Evolutionary conservation across 495 filamentous ascomycete species (phyloP), one percentile per base, ranked within the genome.

Genomic region (Filosporella fistucella): DNA sequence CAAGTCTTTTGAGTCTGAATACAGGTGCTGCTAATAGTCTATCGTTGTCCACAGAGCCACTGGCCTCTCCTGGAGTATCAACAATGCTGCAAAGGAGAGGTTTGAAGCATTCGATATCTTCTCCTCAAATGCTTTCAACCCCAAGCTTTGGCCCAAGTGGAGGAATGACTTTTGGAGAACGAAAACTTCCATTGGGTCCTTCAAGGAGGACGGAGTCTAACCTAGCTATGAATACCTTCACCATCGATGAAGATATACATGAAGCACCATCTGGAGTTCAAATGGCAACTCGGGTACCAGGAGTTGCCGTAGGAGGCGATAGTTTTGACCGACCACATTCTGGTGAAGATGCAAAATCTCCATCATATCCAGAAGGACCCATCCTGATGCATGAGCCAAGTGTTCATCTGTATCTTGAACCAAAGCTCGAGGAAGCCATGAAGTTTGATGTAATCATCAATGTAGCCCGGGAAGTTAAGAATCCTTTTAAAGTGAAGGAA

Each of bases 361-460:
- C 90, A 18, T 89, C 89, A 4, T 98, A 98, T 63, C 93, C 93
- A 2, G 77, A 91, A 57, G 93, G 93, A 0, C 93, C 93, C 0
- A 85, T 96, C 16, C 82, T 84, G 56, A 96, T 98, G 22, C 94
- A 96, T 52, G 84, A 90, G 34, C 83, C 89, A n/a, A 82, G 85
- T n/a, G 86, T 98, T 1, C 95, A 83, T 56, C 72, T 98, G 0
- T 98, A 95, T 52, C 67, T 95, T 32, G 93, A 98, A 63, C 93
- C 93, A 3, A 91, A 85, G 4, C 80, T 80, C 0, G 83, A 91
- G 41, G 88, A 95, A 59, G 91, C 91, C 2, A 70, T 82, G 10
- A 70, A 84, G 38, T 98, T 95, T 57, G 93, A 97, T 60, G 84
- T 96, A 3, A 81, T 98, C 26, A 79, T 98, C 42, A 98, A 98